Evolutionary conservation across 2,329 filamentous ascomycete genomes (phyloP).

Genomic region (Alternaria atra): DNA sequence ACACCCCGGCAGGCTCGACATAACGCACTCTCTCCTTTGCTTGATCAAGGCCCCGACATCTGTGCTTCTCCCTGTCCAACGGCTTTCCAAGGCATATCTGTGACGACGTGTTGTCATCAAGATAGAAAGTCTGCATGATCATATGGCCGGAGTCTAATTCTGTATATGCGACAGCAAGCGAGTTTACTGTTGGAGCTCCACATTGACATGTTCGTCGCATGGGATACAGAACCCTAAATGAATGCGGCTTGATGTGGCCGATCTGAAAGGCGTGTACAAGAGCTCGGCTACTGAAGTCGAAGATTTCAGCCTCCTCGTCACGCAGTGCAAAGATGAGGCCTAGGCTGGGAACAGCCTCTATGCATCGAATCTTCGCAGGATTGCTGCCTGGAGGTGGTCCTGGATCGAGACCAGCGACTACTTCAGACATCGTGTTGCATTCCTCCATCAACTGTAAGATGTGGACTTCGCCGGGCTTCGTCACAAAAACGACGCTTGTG

Average conservation of each 20-base stretch:
- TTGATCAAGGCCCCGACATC: slow-evolving; percentile 48
- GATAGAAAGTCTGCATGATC: slow-evolving; percentile 70
- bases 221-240: slow-evolving; percentile 69
- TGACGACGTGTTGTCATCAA: slow-evolving; percentile 61
- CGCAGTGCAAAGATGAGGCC: slow-evolving; percentile 69
- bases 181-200: slow-evolving; percentile 65
- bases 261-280: slow-evolving; percentile 71
- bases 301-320: slow-evolving; percentile 64
- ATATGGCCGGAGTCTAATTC: slow-evolving; percentile 68
- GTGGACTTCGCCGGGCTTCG: slow-evolving; percentile 46
- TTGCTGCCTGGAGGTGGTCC: slow-evolving; percentile 49
- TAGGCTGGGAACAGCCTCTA: slow-evolving; percentile 67
- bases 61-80: slow-evolving; percentile 36
- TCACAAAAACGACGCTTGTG: slow-evolving; percentile 45
- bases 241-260: slow-evolving; percentile 65
- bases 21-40: slow-evolving; percentile 62
- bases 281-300: slow-evolving; percentile 66
- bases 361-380: slow-evolving; percentile 60
- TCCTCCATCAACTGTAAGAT: slow-evolving; percentile 39
- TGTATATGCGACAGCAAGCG: slow-evolving; percentile 71
- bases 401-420: slow-evolving; percentile 47
- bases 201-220: slow-evolving; percentile 62
- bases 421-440: slow-evolving; percentile 40
- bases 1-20: slow-evolving; percentile 70
- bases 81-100: slow-evolving; percentile 65